phyloP scores from a whole-genome alignment of 192 early-diverging fungal species.

The Powellomyces hirtus region DNA sequence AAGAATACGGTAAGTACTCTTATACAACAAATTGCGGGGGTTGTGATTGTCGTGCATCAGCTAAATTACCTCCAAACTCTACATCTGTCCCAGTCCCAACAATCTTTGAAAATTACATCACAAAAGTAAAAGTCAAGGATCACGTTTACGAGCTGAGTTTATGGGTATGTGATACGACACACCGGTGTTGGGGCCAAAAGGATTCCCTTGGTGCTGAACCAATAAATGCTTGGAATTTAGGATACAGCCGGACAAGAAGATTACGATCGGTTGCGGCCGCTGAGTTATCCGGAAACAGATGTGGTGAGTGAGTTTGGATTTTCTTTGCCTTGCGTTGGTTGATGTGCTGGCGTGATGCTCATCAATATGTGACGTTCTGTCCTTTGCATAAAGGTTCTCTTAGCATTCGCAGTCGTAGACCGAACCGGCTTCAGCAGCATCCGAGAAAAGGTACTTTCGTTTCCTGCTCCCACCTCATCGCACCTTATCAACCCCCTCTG shows the following conservation, averaged over 20 bases:
- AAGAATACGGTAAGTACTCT: slow-evolving; percentile 26
- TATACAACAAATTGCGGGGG: not conserved
- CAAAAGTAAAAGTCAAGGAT: slow-evolving; percentile 21
- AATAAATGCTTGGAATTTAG: too few relatives aligned
- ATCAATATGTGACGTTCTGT: not conserved
- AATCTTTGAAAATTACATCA: slow-evolving; percentile 60
- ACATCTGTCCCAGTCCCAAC: slow-evolving; percentile 71
- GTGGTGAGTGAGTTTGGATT: too few relatives aligned
- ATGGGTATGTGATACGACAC: slow-evolving; percentile 26
- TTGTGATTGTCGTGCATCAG: not conserved
- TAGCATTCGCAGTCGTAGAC: slow-evolving; percentile 72
- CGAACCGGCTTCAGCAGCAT: slow-evolving; percentile 82
- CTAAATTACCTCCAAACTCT: not conserved
- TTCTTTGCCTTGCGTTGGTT: too few relatives aligned
- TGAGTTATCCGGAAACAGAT: slow-evolving; percentile 90
- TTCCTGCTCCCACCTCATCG: not conserved
- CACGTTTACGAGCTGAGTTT: slow-evolving; percentile 18
- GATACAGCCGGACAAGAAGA: slow-evolving; percentile 98
- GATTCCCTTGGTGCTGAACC: too few relatives aligned
- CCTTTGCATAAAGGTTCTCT: too few relatives aligned
- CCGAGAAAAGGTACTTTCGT: slow-evolving; percentile 48
- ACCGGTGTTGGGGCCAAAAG: not conserved
- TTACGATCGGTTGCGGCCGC: slow-evolving; percentile 88
- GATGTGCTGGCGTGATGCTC: not conserved
- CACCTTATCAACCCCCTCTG: not conserved